Evolutionary conservation across 2,329 filamentous ascomycete species (phyloP).

Genomic region (Colletotrichum sp.): DNA sequence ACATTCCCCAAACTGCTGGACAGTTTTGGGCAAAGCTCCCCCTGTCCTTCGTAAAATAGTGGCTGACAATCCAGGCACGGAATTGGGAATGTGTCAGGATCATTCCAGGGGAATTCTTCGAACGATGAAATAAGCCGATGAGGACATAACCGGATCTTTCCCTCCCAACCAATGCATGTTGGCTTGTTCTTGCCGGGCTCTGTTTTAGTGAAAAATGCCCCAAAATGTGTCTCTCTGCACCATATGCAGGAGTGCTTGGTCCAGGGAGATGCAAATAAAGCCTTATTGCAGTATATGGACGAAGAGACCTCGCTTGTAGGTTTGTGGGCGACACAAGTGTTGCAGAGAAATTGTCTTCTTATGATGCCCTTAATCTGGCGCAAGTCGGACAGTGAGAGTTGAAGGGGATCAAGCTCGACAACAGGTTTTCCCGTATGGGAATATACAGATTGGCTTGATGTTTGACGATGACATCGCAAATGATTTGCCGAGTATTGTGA

Average conservation of each 20-base stretch:
- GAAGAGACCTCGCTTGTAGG: neutral
- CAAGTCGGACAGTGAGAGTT: too few relatives aligned
- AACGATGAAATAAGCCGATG: rapidly evolving
- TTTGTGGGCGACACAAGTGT: neutral
- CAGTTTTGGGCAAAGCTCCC: neutral
- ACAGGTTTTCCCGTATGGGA: too few relatives aligned
- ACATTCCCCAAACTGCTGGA: rapidly evolving
- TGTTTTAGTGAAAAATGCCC: neutral
- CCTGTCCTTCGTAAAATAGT: neutral
- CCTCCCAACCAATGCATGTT: neutral
- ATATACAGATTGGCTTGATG: too few relatives aligned
- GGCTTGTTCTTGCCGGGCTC: neutral
- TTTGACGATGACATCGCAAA: neutral
- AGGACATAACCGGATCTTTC: neutral
- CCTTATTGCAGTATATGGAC: neutral
- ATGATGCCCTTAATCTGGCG: too few relatives aligned
- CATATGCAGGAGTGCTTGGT: neutral
- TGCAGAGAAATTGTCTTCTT: too few relatives aligned
- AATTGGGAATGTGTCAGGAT: neutral
- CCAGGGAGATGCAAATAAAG: neutral
- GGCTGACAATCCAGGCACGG: neutral
- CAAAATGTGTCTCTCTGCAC: neutral
- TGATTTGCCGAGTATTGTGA: neutral
- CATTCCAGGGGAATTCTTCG: neutral
- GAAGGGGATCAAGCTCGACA: too few relatives aligned